Evolutionary conservation across 495 filamentous ascomycete genomes (phyloP).

Genomic region (Neurospora sp.): DNA sequence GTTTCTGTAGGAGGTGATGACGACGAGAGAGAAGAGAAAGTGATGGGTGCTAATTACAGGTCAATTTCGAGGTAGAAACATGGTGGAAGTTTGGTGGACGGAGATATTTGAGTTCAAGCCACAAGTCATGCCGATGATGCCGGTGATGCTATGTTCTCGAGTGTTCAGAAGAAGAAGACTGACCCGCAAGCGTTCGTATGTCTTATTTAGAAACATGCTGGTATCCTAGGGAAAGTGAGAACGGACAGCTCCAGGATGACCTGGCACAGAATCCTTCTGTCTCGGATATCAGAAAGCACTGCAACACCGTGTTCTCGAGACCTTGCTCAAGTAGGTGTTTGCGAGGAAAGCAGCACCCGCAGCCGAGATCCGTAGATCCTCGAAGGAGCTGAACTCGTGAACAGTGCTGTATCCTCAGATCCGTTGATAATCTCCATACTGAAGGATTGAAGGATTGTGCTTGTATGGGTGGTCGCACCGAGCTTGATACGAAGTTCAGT

Average conservation of each 20-base stretch:
- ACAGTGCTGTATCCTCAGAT: background rate
- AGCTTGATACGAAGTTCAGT: background rate
- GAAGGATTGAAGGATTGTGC: background rate
- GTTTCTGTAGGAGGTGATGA: background rate
- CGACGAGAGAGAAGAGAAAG: background rate
- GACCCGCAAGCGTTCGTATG: background rate
- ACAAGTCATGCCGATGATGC: background rate
- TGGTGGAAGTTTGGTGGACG: background rate
- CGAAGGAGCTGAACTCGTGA: background rate
- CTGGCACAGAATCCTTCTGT: background rate
- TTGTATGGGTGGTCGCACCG: background rate
- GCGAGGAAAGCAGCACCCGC: background rate
- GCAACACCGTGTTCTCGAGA: background rate
- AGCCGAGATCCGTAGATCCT: background rate
- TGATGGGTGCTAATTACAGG: background rate
- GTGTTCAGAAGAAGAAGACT: background rate
- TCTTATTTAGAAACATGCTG: background rate
- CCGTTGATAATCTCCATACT: background rate
- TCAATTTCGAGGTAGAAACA: background rate
- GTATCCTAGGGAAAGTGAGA: background rate
- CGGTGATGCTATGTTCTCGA: background rate
- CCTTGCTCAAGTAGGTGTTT: background rate
- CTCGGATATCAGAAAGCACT: background rate
- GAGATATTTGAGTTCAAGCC: background rate
- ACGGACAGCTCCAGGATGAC: background rate